Evolutionary conservation across 1,139 yeast species (phyloP), one percentile per base, ranked within the genome.

Genomic region (Geotrichum citri-aurantii): DNA sequence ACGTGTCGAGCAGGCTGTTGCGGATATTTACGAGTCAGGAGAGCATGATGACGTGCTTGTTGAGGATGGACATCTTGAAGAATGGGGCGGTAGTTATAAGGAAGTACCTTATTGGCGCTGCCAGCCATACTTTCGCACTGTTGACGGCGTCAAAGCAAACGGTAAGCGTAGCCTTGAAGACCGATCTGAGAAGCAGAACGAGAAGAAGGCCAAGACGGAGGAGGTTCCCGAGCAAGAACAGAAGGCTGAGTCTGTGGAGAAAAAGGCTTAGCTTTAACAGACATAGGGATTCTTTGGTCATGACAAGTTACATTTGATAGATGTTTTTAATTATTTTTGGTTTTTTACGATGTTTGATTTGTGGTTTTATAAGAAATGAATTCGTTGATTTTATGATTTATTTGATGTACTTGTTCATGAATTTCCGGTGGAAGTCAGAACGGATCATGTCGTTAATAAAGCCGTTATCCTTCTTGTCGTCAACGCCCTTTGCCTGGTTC

Each of bases 91-190:
- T 0, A 66, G 79, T 21, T 93, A 93, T 71, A 84, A 84, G 70
- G 80, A 79, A 6, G 82, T 93, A n/a, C 99, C 99, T 2, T 92
- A 87, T 72, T 93, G 99, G 98, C 80, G 99, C 66, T 85, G 96
- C 64, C 99, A 93, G 73, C 99, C 99, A 1, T 88, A 89, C 70
- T 91, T 95, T 76, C 80, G 99, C 64, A 84, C 86, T 8, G 95
- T 89, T 1, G 80, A 88, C 69, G 97, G 96, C 33, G 76, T 80
- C 17, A 60, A 61, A 55, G 61, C 66, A 17, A 67, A 68, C 48
- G 69, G 71, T 27, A 61, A 64, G 55, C 60, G 65, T 4, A 59
- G 57, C 1, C 59, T 50, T 21, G 64, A 62, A 37, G 59, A 57
- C 12, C 12, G 51, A 31, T 24, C 51, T 29, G 31, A 44, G 6